A percentile compares a stretch with the other conserved stretches of the same genome.
Conservation (phyloP, 331 rosid species). For the Ulmus americana region DNA sequence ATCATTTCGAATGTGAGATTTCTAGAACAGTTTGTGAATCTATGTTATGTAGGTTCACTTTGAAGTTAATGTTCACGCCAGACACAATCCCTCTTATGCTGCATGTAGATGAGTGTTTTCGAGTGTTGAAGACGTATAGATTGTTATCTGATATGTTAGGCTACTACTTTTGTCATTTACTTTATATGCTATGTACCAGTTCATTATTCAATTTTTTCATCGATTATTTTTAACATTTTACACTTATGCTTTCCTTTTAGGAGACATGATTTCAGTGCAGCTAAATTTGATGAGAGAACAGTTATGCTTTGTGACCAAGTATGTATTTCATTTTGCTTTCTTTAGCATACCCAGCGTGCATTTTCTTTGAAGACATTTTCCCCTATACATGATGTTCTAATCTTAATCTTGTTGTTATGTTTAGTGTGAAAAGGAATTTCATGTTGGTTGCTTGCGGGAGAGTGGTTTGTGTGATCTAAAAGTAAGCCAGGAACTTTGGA, state of each 20-base stretch:
- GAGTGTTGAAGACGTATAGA: background rate
- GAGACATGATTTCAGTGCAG: constrained; percentile 83
- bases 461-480: constrained; percentile 74
- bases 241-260: constrained; percentile 34
- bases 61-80: background rate
- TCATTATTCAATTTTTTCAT: background rate
- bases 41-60: too few relatives aligned
- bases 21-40: background rate
- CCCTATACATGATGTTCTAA: constrained; percentile 1
- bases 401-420: constrained; percentile 18
- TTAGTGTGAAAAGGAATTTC: constrained; percentile 97
- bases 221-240: background rate
- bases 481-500: constrained; percentile 39
- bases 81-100: background rate
- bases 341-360: background rate
- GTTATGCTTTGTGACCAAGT: constrained; percentile 96
- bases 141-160: background rate
- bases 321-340: constrained; percentile 24
- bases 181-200: background rate
- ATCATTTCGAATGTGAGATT: background rate
- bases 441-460: constrained; percentile 86
- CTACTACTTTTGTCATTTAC: background rate
- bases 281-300: constrained; percentile 81
- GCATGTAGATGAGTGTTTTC: background rate
- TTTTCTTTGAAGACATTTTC: background rate